Evolutionary conservation across 139 green algal species (phyloP).

Genomic region (Volvox reticuliferus): DNA sequence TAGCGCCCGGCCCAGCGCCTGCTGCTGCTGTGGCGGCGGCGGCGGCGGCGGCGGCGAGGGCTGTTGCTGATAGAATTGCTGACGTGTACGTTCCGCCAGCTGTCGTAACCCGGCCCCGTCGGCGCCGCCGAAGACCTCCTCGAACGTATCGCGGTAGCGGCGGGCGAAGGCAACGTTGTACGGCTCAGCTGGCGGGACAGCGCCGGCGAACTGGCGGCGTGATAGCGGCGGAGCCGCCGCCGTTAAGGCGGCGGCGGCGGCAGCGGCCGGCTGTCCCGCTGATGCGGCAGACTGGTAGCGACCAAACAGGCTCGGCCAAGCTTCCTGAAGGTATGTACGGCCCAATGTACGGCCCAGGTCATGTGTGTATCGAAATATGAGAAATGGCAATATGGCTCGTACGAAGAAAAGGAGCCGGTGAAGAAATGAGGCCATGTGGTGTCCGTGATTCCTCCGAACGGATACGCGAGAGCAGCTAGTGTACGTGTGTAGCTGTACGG

Average conservation of each 20-base stretch:
- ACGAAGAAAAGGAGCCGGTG: neutral
- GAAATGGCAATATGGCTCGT: neutral
- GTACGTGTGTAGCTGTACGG: too few species aligned
- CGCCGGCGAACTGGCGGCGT: neutral
- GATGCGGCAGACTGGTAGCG: neutral
- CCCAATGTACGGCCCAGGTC: too few species aligned
- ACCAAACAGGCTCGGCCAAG: conserved; percentile 36
- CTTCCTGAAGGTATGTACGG: neutral
- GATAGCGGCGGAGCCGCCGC: neutral
- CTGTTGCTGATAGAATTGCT: neutral
- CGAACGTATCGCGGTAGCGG: neutral
- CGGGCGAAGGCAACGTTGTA: conserved; percentile 5
- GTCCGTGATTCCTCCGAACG: too few species aligned
- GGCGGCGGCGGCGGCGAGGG: too few species aligned
- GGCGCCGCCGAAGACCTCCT: conserved; percentile 5
- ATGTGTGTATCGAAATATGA: neutral
- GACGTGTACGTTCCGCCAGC: neutral
- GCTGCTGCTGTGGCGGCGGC: neutral
- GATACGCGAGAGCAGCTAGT: too few species aligned
- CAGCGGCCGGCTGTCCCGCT: neutral
- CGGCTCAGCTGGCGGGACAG: neutral
- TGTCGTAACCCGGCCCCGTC: neutral
- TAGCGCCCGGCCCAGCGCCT: neutral
- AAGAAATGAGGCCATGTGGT: neutral
- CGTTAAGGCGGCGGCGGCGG: too few species aligned